Base-by-base conservation (phyloP, 2,329 filamentous ascomycete genomes). In the Cercospora berteroae region DNA sequence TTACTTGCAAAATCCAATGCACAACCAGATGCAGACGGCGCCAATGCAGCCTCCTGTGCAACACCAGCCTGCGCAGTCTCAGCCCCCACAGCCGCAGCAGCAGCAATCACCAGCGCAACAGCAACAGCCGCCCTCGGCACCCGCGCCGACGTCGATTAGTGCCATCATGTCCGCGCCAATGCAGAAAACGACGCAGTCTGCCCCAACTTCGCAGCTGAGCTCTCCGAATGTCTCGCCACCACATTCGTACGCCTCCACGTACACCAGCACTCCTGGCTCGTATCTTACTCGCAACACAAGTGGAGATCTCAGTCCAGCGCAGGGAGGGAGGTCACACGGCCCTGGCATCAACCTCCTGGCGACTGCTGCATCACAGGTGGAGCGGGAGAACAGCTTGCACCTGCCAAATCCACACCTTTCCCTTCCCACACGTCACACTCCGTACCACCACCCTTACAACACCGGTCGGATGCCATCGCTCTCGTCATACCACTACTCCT, bases 141-240 rank as follows among this genome's bases (percentile, higher is more conserved):
- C 20, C 52, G 63, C 61, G 18, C 65, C 66, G 23, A 63, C 66
- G 20, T 39, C 66, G 8, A 56, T 64, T 23, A 67, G 64, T 27
- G 56, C 66, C 13, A 58, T 65, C 16, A 58, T 65, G 59, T 27
- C 66, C 25, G 61, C 66, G 6, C 66, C 62, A 39, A 20, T 44
- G 88, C 86, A 89, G 75, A 88, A 87, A 70, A 90, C 92, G 77
- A 93, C 94, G 70, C 90, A 93, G 75, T 97, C 94, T 33, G 94
- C 94, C 16, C 94, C 94, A 10, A 88, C 88, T 13, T 97, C 94
- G 13, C 90, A 93, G 69, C 83, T 96, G 65, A 92, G 86, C 65
- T 98, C 94, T n/a, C 94, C 94, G 57, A 97, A 97, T 79, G 92
- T 97, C 60, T 98, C 94, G 20, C 95, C 95, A 59, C 94, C 95